These are phyloP conservation scores for Dimocarpus longan DNA, from an alignment of 345 rosid genomes.

Conservation along the genomic window DNA sequence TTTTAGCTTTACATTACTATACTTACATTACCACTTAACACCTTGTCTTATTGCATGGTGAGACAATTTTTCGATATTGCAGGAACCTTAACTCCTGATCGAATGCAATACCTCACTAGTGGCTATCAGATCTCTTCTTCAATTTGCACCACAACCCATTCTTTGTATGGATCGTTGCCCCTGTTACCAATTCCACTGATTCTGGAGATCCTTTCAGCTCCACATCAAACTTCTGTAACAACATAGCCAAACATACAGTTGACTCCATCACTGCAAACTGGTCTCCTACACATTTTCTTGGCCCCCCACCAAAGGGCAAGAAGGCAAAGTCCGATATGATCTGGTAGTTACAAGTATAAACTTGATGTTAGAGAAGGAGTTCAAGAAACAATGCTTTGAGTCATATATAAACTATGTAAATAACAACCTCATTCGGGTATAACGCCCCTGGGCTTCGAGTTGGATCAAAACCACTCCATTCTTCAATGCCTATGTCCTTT, in stretches of 20 bases:
- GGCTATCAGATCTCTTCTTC: constrained; percentile 49
- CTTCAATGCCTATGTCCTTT: constrained; percentile 64
- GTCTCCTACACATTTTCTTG: constrained; percentile 92
- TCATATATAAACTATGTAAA: background rate
- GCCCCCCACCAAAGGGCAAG: constrained; percentile 94
- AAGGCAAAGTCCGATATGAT: constrained; percentile 80
- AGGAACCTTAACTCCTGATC: background rate
- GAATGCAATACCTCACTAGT: background rate
- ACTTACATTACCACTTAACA: background rate
- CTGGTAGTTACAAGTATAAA: constrained; percentile 41
- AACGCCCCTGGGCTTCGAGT: constrained; percentile 89
- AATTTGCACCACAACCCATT: constrained; percentile 88
- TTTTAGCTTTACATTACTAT: too few relatives aligned
- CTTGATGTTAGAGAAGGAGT: constrained; percentile 1
- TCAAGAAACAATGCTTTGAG: background rate
- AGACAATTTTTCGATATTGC: background rate
- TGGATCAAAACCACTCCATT: constrained; percentile 94
- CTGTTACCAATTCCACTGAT: constrained; percentile 78
- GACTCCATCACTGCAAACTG: constrained; percentile 97
- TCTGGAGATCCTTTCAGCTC: constrained; percentile 73
- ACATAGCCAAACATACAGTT: constrained; percentile 70
- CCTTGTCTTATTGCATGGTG: background rate
- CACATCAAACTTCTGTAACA: constrained; percentile 76
- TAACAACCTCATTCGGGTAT: constrained; percentile 89
- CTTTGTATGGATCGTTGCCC: constrained; percentile 89